phyloP scores from a whole-genome alignment of 2,329 filamentous ascomycete species.

The Bipolaris gigantea region DNA sequence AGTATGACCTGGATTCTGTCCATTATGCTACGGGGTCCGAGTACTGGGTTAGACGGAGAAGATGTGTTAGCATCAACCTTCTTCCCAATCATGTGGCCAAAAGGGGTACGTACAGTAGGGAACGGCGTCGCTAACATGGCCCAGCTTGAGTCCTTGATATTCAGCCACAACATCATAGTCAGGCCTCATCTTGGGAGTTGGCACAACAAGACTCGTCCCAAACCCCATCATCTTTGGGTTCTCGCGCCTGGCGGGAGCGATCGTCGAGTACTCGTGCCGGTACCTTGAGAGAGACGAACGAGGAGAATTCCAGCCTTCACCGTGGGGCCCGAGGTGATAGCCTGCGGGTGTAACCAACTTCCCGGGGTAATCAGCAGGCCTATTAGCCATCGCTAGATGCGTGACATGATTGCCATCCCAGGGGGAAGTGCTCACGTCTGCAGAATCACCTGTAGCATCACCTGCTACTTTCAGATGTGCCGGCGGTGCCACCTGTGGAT shows the following conservation, averaged over 20 bases:
- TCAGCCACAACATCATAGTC: slow-evolving; percentile 2
- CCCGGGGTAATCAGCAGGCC: not conserved
- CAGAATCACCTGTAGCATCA: not conserved
- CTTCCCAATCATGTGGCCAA: not conserved
- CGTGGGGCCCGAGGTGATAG: not conserved
- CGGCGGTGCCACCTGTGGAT: not conserved
- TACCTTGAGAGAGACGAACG: not conserved
- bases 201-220: not conserved
- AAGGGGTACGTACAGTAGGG: slow-evolving; percentile 4
- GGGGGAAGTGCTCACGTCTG: not conserved
- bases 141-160: slow-evolving; percentile 5
- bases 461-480: not conserved
- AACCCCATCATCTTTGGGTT: not conserved
- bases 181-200: not conserved
- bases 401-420: not conserved
- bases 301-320: not conserved
- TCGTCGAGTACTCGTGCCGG: not conserved
- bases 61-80: not conserved
- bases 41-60: not conserved
- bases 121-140: slow-evolving; percentile 3
- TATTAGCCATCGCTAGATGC: not conserved
- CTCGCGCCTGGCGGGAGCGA: not conserved
- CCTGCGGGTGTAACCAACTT: slow-evolving; percentile 1
- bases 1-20: slow-evolving; percentile 4
- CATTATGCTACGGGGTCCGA: slow-evolving; percentile 1